Conservation (phyloP, 2,329 filamentous ascomycete genomes). For the Hysterium pulicare region DNA sequence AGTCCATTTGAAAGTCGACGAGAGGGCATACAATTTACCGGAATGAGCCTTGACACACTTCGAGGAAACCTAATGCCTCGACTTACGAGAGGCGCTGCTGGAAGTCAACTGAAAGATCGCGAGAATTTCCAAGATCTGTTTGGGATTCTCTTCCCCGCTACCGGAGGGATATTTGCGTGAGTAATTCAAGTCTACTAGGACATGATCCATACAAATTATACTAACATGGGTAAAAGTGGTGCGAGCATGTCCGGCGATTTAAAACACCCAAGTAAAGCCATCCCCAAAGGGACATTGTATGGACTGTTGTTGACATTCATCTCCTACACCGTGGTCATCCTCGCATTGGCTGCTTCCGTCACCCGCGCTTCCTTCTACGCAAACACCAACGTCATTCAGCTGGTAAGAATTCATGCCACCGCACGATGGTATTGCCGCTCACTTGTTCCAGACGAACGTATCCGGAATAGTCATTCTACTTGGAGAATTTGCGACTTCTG, state of each 20-base stretch:
- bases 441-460: slow-evolving; percentile 62
- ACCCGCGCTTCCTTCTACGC: slow-evolving; percentile 69
- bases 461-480: slow-evolving; percentile 70
- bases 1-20: slow-evolving; percentile 63
- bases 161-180: slow-evolving; percentile 57
- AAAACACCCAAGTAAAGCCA: slow-evolving; percentile 76
- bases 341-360: slow-evolving; percentile 74
- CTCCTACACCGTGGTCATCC: slow-evolving; percentile 70
- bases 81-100: slow-evolving; percentile 60
- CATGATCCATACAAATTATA: background rate
- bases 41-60: slow-evolving; percentile 67
- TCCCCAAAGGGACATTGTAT: slow-evolving; percentile 78
- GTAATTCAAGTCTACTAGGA: slow-evolving; percentile 14
- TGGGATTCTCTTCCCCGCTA: slow-evolving; percentile 78
- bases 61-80: slow-evolving; percentile 69
- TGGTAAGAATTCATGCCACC: slow-evolving; percentile 43
- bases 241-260: slow-evolving; percentile 90
- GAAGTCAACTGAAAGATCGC: slow-evolving; percentile 58
- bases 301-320: slow-evolving; percentile 73
- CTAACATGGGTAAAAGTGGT: slow-evolving; percentile 46
- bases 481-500: slow-evolving; percentile 76
- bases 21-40: slow-evolving; percentile 72
- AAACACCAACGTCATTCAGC: slow-evolving; percentile 76
- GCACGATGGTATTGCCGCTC: too few relatives aligned
- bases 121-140: slow-evolving; percentile 79